Base-by-base conservation (phyloP, 495 filamentous ascomycete species). In the Neurospora sp. region DNA sequence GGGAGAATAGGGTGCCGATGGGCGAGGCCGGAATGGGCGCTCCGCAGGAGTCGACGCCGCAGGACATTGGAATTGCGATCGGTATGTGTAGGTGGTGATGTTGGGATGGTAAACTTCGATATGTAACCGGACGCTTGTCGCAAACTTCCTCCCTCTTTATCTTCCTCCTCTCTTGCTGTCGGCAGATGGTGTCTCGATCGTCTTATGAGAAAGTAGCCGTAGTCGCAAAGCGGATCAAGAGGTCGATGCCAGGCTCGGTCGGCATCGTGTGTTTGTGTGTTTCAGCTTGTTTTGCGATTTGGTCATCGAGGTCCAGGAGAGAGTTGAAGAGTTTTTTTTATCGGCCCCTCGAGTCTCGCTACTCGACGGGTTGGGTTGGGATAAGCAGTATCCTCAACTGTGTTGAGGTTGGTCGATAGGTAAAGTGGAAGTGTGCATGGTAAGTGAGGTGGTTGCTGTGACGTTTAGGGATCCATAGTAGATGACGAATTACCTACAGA, bases 41-140 rank as follows among this genome's bases (percentile, higher is more conserved):
- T 43, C 73, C 70, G 77, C 81, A 84, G 43, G 79, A 72, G 75
- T 78, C 76, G 73, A 81, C 78, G 74, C 71, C 75, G 76, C 82
- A 83, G 54, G 80, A 71, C 69, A 62, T 62, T 9, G 54, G 13
- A 62, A 62, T 13, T 62, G 54, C 54, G 28, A 7, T 19, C 13
- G 13, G 54, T 62, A 8, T 62, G 54, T 62, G 4, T 1, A 0
- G 28, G 17, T 62, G 54, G 15, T 62, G 54, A 31, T 62, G 13
- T 9, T 62, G 24, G 3, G 15, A 62, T 62, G 1, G 13, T 62
- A 19, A 31, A 34, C 28, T 17, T 19, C 54, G 1, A 19, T 4
- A 62, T 1, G 28, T 62, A 1, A 1, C 0, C 2, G 6, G 13
- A 24, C 5, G 28, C 1, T 28, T 31, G 24, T 17, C 28, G 54